Evolutionary conservation across 2,329 filamentous ascomycete species (phyloP).

Genomic region (Paraphaeosphaeria minitans): DNA sequence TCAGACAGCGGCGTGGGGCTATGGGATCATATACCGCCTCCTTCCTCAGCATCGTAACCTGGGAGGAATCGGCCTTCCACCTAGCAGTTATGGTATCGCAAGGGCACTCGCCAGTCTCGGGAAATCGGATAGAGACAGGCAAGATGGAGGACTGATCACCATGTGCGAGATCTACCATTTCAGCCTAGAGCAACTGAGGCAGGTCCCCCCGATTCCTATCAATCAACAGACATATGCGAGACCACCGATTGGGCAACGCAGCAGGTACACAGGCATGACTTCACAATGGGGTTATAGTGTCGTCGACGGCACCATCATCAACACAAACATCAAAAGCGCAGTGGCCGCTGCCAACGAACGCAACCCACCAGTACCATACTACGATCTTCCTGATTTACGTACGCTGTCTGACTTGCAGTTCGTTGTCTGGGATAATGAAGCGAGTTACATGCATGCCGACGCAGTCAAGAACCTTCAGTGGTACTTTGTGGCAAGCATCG

Average conservation of each 20-base stretch:
- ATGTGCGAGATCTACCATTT: not conserved
- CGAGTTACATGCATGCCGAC: not conserved
- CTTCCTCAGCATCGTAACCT: not conserved
- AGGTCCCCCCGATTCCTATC: too few relatives aligned
- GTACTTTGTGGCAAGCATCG: slow-evolving; percentile 1
- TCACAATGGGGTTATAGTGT: not conserved
- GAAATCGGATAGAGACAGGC: not conserved
- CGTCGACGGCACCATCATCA: not conserved
- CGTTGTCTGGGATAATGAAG: not conserved
- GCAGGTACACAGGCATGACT: not conserved
- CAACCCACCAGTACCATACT: not conserved
- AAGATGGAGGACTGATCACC: slow-evolving; percentile 2
- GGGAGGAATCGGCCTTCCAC: not conserved
- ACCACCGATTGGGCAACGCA: too few relatives aligned
- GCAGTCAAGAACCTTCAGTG: not conserved
- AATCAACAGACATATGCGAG: too few relatives aligned
- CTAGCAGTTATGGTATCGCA: not conserved
- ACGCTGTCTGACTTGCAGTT: slow-evolving; percentile 1
- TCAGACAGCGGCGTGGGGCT: slow-evolving; percentile 2
- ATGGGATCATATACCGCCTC: not conserved
- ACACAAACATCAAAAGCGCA: not conserved
- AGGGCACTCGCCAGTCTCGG: slow-evolving; percentile 1
- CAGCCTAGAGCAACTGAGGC: too few relatives aligned
- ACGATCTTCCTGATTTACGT: not conserved
- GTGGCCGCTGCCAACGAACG: not conserved